Evolutionary conservation across 441 rosid genomes (phyloP), one percentile per base, ranked within the genome.

Genomic region (Populus hybrid): DNA sequence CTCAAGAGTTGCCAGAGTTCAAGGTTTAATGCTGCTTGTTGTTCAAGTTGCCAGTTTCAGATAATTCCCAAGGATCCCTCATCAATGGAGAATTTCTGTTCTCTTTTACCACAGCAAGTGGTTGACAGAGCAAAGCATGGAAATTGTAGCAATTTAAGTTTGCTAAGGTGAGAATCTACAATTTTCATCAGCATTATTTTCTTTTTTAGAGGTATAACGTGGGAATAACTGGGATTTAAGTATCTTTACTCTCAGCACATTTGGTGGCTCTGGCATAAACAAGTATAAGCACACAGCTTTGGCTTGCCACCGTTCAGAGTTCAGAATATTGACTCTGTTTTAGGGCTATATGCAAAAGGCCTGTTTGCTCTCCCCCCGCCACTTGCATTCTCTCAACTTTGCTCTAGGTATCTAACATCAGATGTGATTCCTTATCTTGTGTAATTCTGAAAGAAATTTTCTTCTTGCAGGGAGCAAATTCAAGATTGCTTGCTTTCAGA

Each of bases 11-110:
- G 8, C 73, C 70, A 66, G 68, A 83, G 66, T 61, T 76, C 86
- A 75, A 76, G 20, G 72, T 87, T 93, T 73, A 76, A 50, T 71
- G 83, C 85, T 80, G 84, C 90, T 66, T 90, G 90, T 80, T 95
- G 99, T 86, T 90, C 94, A 10, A 96, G 98, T 83, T 94, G 97
- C 86, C 90, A 75, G 78, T 96, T 91, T 78, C 98, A 96, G 87
- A 94, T 96, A 78, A 88, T 93, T 76, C 98, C 98, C 40, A 90
- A 82, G 72, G 95, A 94, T 73, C 42, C 80, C 70, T 79, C 90
- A 67, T 83, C 81, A 20, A 78, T 85, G 79, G 95, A 93, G 79
- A 81, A 86, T 9, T 89, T 96, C 76, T 77, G 70, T 76, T 86
- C 87, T 10, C 84, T 84, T 77, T 78, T 94, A 78, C 98, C 98